Percentiles rank a stretch among this genome's conserved stretches.
Conservation (phyloP, 2,329 filamentous ascomycete species). For the Calycina marina region DNA sequence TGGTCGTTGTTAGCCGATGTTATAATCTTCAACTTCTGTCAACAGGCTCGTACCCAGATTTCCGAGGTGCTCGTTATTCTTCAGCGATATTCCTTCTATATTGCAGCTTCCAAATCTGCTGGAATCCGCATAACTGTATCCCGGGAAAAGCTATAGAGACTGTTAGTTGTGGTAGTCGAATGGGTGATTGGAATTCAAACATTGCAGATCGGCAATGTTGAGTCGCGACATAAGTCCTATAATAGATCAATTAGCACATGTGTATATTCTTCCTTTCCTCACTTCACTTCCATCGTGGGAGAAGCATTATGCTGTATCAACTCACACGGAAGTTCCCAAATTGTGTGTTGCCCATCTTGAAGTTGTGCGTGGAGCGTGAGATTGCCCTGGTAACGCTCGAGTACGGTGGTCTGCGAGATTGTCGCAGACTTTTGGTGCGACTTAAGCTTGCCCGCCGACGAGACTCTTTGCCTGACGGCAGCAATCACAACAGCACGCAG, state of each 20-base stretch:
- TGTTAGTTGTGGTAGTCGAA: conserved; percentile 4
- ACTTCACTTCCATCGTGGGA: no score
- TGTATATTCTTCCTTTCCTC: no score
- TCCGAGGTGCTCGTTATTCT: conserved; percentile 49
- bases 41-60: conserved; percentile 56
- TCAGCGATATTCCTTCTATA: conserved; percentile 60
- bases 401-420: no score
- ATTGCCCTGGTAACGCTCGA: no score
- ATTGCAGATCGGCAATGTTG: conserved; percentile 73
- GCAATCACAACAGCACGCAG: background rate
- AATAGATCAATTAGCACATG: no score
- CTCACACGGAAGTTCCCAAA: conserved; percentile 43
- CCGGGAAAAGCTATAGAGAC: conserved; percentile 45
- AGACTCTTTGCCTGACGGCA: background rate
- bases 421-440: no score
- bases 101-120: conserved; percentile 41
- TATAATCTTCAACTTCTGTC: conserved; percentile 15
- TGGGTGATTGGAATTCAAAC: conserved; percentile 34
- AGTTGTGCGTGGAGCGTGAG: no score
- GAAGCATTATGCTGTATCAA: no score
- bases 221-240: conserved; percentile 72
- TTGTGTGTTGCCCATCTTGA: conserved; percentile 24
- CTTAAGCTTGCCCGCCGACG: background rate
- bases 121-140: conserved; percentile 13
- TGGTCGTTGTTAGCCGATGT: conserved; percentile 27